Base-by-base conservation (phyloP, 352 stramenopile species). In the Globisporangium alternatum region DNA sequence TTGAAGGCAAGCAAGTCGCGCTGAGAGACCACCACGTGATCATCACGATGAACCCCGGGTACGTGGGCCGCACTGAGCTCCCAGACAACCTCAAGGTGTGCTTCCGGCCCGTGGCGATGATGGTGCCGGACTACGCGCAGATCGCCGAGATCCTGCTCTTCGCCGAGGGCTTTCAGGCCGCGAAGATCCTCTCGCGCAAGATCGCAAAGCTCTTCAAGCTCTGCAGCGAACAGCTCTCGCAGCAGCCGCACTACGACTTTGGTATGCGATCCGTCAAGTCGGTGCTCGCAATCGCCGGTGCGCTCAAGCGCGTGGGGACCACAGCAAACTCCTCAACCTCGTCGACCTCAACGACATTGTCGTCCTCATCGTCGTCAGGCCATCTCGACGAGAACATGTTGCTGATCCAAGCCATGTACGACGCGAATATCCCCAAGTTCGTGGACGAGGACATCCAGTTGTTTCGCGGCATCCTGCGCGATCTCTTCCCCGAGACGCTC, bases 391-490 rank as follows among this genome's bases (percentile, higher is more conserved):
- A 90, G 35, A 86, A 83, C 55, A 48, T 81, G 17, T 77, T 99
- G 22, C 75, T 99, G 4, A 98, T 98, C 62, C 86, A 93, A 55
- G 98, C 97, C 15, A 91, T 99, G 69, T 80, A 94, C 25, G 89
- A 97, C 39, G 90, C 84, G 3, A 98, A 98, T 63, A 76, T 95
- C 12, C 87, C 90, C 17, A 98, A 98, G 64, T 89, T 98, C 37
- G 65, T 97, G 3, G 86, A 93, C 37, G 80, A 97, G 19, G 95
- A 98, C 67, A 77, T 91, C 7, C 69, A 70, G 9, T 65, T 98
- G 5, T 98, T 98, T 67, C 76, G 81, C 25, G 88, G 83, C 7
- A 97, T 98, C 39, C 51, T 98, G 4, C 70, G 70, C 61, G 90
- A 98, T 69, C 65, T 98, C 1, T 98, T 98, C 51, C 92, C 84